Base-by-base conservation (phyloP, 768 basidiomycete species). In the Lentinula sp. region DNA sequence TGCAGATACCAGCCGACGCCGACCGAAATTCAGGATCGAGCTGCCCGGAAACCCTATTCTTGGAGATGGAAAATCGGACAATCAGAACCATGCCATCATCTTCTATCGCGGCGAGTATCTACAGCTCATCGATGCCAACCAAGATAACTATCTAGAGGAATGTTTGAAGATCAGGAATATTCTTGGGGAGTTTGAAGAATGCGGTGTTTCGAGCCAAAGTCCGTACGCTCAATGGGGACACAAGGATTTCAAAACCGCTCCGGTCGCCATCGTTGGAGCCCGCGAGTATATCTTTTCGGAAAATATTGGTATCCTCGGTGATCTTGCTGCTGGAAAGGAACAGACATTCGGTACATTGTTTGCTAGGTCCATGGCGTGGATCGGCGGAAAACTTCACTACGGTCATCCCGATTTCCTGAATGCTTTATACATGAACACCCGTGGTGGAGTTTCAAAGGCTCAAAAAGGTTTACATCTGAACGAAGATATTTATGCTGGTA, bases 201-300 rank as follows among this genome's bases (percentile, higher is more conserved):
- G 91, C 70, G 72, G 81, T 31, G 83, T 91, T 5, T 89, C 93
- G 23, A 86, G 78, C 62, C 90, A 95, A 76, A 94, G 87, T 67
- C 97, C 97, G 5, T 98, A 99, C 72, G 87, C 89, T 6, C 90
- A 90, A 63, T 93, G 90, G 84, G 87, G 86, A 62, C 86, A 89
- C 69, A 87, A 91, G 73, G 93, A 97, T 66, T 93, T 96, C 82
- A 85, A 85, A 70, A 84, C 84, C 63, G 73, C 91, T 21, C 97
- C 97, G 16, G 90, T 98, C 21, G 96, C 97, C 15, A 99, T 99
- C 64, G 91, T 99, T 64, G 97, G 96, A 74, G 96, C 97, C 9
- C 87, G 97, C 76, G 96, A 99, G 80, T 99, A 99, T 75, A 98
- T 99, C 72, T 99, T 99, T 78, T 98, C 97, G 57, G 97, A 99